These are phyloP conservation scores for Fusarium citri DNA, from an alignment of 2,329 filamentous ascomycete genomes.

Conservation along the genomic window DNA sequence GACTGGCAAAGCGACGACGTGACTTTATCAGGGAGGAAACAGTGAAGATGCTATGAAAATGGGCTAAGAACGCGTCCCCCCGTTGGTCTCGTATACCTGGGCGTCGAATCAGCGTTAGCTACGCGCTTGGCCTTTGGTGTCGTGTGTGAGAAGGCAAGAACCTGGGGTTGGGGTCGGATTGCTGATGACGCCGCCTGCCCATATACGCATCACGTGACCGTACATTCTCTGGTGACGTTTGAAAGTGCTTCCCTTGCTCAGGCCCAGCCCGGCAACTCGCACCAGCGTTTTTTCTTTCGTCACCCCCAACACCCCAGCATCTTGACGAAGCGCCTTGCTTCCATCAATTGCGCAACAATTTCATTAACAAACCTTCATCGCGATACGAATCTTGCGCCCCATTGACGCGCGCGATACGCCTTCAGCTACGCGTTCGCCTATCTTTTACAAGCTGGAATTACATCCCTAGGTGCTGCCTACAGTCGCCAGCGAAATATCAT, in stretches of 20 bases:
- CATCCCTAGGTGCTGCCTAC: constrained; percentile 33
- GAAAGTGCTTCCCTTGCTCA: constrained; percentile 45
- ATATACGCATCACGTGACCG: constrained; percentile 50
- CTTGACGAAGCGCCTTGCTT: constrained; percentile 48
- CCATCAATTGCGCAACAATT: constrained; percentile 48
- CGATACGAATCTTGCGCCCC: constrained; percentile 47
- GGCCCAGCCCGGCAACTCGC: constrained; percentile 46
- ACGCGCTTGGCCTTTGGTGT: constrained; percentile 32
- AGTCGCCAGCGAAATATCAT: constrained; percentile 38
- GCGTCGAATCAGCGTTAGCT: constrained; percentile 39
- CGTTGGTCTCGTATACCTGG: constrained; percentile 27
- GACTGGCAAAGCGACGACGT: constrained; percentile 9
- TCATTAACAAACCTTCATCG: constrained; percentile 49
- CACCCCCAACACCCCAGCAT: constrained; percentile 50
- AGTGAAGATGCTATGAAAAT: constrained; percentile 21
- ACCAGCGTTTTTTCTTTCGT: constrained; percentile 52
- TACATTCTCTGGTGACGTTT: constrained; percentile 50
- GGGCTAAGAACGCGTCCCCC: constrained; percentile 31
- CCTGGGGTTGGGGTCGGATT: constrained; percentile 25
- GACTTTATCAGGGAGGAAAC: constrained; percentile 10
- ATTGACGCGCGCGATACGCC: constrained; percentile 48
- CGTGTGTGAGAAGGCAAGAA: constrained; percentile 29
- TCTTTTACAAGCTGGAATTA: constrained; percentile 36
- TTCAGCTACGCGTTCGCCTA: constrained; percentile 47
- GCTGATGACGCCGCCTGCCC: constrained; percentile 43